Percentiles rank a stretch among this genome's conserved stretches.
Evolutionary conservation across 225 moss, liverwort and hornwort genomes (phyloP).

Genomic region (Asterella californica): DNA sequence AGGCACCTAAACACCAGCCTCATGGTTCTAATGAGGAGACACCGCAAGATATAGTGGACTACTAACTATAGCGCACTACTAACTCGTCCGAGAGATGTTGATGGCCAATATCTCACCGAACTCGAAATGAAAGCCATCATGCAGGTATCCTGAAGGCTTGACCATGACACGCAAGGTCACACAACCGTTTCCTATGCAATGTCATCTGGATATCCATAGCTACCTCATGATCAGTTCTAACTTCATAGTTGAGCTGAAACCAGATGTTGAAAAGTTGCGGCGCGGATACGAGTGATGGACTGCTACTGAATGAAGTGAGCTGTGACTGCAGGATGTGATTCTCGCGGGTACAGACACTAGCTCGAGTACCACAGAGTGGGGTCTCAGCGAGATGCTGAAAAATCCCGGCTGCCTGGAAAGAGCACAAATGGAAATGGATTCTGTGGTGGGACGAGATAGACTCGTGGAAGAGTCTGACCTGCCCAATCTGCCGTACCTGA

Average conservation of each 20-base stretch:
- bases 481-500: constrained; percentile 35
- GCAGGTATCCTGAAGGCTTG: neutral
- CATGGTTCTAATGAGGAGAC: neutral
- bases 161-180: neutral
- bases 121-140: neutral
- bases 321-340: constrained; percentile 21
- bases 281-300: neutral
- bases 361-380: constrained; percentile 31
- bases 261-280: neutral
- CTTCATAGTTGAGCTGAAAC: no score
- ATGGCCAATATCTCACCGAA: neutral
- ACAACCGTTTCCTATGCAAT: neutral
- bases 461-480: constrained; percentile 35
- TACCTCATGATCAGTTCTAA: no score
- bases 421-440: constrained; percentile 33
- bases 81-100: neutral
- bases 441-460: constrained; percentile 27
- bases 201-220: no score
- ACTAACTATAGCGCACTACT: no score
- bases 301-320: neutral
- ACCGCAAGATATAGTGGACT: neutral
- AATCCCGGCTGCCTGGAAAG: constrained; percentile 11
- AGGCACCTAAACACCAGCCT: neutral
- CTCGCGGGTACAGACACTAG: constrained; percentile 27
- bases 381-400: constrained; percentile 33